phyloP scores from a whole-genome alignment of 192 early-diverging fungal genomes.

The Backusella psychrophila region DNA sequence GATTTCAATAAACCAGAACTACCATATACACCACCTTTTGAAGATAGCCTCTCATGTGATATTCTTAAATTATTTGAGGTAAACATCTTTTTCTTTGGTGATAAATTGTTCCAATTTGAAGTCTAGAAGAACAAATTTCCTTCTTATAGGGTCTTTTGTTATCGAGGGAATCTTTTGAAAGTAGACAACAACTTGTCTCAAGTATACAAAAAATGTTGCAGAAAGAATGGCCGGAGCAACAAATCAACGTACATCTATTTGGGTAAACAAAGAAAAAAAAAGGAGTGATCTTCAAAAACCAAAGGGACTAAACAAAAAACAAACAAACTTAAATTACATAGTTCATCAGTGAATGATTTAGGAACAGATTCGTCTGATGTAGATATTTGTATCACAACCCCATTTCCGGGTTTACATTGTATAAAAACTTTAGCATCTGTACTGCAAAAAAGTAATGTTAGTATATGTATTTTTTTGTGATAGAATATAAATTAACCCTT shows the following conservation, averaged over 20 bases:
- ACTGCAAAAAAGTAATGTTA: conserved; percentile 2
- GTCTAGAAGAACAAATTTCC: background rate
- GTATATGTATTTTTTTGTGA: background rate
- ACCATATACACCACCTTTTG: background rate
- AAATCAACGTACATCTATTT: background rate
- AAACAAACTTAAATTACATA: background rate
- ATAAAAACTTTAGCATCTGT: conserved; percentile 1
- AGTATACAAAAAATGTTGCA: background rate
- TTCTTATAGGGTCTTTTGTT: background rate
- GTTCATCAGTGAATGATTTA: background rate
- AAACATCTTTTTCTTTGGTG: background rate
- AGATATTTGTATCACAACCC: background rate
- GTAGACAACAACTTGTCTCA: background rate
- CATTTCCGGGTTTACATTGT: conserved; percentile 1
- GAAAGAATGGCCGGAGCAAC: background rate
- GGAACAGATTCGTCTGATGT: background rate
- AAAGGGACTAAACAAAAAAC: background rate
- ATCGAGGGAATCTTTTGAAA: background rate
- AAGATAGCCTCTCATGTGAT: background rate
- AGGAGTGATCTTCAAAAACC: background rate
- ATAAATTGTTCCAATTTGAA: background rate
- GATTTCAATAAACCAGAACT: background rate
- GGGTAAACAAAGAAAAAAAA: conserved; percentile 2
- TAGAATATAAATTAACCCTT: background rate
- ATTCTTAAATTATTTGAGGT: background rate